These are phyloP conservation scores for Serendipita sp. DNA, from an alignment of 768 basidiomycete species.

Conservation along the genomic window DNA sequence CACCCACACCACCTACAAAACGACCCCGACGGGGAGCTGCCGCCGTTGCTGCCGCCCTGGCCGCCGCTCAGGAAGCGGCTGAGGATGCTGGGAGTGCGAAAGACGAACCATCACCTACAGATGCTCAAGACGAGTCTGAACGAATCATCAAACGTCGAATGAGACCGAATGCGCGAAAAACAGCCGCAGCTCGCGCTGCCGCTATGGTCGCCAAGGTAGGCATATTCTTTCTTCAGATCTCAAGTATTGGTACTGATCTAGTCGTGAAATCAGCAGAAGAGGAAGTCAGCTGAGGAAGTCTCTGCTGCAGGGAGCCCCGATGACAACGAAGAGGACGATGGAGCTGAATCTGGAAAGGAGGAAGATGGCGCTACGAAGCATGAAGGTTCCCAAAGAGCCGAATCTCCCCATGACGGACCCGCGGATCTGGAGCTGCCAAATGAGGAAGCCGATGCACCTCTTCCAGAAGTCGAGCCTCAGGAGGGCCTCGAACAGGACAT, in stretches of 20 bases:
- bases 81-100: neutral
- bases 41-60: neutral
- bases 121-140: neutral
- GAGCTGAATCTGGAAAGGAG: neutral
- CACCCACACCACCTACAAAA: slow-evolving; percentile 2
- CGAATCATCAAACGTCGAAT: neutral
- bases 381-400: neutral
- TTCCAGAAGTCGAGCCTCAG: neutral
- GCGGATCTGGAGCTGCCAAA: neutral
- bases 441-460: neutral
- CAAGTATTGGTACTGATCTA: neutral
- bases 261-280: neutral
- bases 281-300: neutral
- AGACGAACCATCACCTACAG: neutral
- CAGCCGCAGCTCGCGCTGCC: neutral
- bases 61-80: neutral
- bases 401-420: neutral
- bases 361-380: neutral
- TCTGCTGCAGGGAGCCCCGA: neutral
- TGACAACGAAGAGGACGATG: neutral
- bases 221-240: neutral
- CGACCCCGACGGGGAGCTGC: neutral
- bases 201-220: slow-evolving; percentile 1
- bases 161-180: slow-evolving; percentile 6
- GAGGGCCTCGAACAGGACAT: neutral